Percentiles rank a stretch among this genome's conserved stretches.
Evolutionary conservation across 1,139 yeast species (phyloP).

Genomic region (Candida neerlandica): DNA sequence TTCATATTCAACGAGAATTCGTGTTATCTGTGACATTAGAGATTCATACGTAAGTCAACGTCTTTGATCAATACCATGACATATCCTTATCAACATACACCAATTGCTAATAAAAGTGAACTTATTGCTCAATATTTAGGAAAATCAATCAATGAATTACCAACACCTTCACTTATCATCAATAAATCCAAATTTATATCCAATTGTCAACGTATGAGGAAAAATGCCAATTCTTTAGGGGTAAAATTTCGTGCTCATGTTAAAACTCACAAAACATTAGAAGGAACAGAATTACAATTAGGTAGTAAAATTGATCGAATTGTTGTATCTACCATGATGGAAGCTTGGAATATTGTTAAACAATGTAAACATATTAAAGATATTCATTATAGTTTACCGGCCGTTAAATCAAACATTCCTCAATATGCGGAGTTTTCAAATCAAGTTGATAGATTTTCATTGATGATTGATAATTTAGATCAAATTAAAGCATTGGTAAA

Average conservation of each 20-base stretch:
- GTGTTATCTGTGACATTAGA: too few relatives aligned
- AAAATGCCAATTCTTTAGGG: conserved; percentile 27
- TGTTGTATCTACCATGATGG: conserved; percentile 72
- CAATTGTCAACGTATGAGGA: conserved; percentile 36
- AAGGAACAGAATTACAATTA: conserved; percentile 36
- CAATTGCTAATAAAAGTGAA: conserved; percentile 26
- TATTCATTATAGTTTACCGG: conserved; percentile 71
- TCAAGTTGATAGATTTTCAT: conserved; percentile 45
- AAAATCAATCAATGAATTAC: conserved; percentile 27
- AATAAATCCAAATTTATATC: conserved; percentile 24
- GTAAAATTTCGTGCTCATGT: conserved; percentile 66
- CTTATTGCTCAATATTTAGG: conserved; percentile 30
- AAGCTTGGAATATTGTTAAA: conserved; percentile 60
- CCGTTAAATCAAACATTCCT: conserved; percentile 51
- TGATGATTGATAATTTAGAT: conserved; percentile 63
- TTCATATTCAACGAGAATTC: too few relatives aligned
- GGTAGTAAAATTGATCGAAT: conserved; percentile 43
- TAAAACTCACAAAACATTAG: conserved; percentile 68
- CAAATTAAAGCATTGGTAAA: conserved; percentile 54
- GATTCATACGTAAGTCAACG: too few relatives aligned
- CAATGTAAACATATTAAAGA: conserved; percentile 54
- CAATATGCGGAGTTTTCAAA: conserved; percentile 51
- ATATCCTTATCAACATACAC: conserved; percentile 21
- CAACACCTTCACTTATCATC: conserved; percentile 40
- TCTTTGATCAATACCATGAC: too few relatives aligned